Evolutionary conservation across 345 rosid species (phyloP), one percentile per base, ranked within the genome.

Genomic region (Gossypium thurberi): DNA sequence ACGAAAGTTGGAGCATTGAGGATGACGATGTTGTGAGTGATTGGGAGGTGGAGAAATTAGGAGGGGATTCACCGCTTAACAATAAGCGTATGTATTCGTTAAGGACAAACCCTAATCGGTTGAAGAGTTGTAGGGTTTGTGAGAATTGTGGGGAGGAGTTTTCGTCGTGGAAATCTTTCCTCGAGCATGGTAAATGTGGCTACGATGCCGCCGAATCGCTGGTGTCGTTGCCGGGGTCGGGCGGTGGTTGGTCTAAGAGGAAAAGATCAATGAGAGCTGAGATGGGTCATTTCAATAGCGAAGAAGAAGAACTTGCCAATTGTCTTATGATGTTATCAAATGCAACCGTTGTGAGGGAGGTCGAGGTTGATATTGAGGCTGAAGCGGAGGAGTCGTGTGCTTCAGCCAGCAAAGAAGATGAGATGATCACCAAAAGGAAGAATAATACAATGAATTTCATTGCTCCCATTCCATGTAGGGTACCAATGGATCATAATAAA

Each of bases 221-320:
- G 0, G 79, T 82, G 12, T 71, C 77, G 0, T 85, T 81, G 0
- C 83, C 84, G 0, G 50, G 2, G 0, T 82, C 85, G 0, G 67
- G 18, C 18, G 0, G 81, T 2, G 71, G 66, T 72, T 87, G 92
- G 90, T 88, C 86, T 0, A 90, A 92, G 72, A 83, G 97, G 61
- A 92, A 92, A 70, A 78, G 91, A 53, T 83, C 89, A 1, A 65
- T 80, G 10, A 83, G 91, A 70, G 81, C 89, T 71, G 79, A 86
- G 64, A 83, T 86, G 28, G 89, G 73, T 18, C 70, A 80, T 46
- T 57, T 62, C 51, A 74, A 72, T 56, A 90, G 82, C 71, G 99
- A 95, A 78, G 97, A 95, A 43, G 98, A 92, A 74, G 99, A 95
- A 83, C 88, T 94, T 2, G 99, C 98, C 37, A 92, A 88, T 80